Evolutionary conservation across 176 grass and related monocot genomes (phyloP), one percentile per base, ranked within the genome.

Genomic region (Metroxylon sagu): DNA sequence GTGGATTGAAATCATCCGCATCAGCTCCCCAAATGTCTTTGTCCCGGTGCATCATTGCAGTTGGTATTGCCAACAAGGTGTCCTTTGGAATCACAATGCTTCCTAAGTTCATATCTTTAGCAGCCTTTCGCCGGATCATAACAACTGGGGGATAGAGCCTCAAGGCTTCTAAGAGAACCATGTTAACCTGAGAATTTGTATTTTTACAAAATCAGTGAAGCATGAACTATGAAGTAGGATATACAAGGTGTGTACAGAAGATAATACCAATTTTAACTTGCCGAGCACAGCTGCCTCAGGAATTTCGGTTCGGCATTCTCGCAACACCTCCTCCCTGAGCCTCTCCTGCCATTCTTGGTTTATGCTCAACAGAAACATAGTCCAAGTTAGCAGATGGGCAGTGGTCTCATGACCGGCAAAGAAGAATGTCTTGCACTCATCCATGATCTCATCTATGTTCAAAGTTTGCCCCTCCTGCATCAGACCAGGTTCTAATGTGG

Each of bases 181-280:
- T 14, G 18, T 4, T 59, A 6, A 70, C 35, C 67, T 70, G 16
- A 29, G 8, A 6, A 3, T 3, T 4, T 3, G 0, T 29, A 4
- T 29, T 3, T 4, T 29, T 29, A 18, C 4, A 25, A 3, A 50
- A 26, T 5, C n/a, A 5, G 2, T 18, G 25, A n/a, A 53, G 50
- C 17, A 14, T 3, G 53, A 14, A 0, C 7, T 5, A 62, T 48
- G 17, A 17, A 28, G 7, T 19, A 43, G 60, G 30, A 18, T 10
- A 2, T 18, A n/a, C 19, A 16, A 29, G n/a, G n/a, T 16, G 18
- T 6, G 52, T 54, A 5, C 15, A n/a, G 15, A 54, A n/a, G 15
- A 14, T 71, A 2, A 23, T 79, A 81, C 80, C 76, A 83, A 54
- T 68, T 80, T 88, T 39, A 88, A 7, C 63, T 80, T 88, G 51